Evolutionary conservation across 2,329 filamentous ascomycete genomes (phyloP), one percentile per base, ranked within the genome.

Genomic region (Sphaerulina populicola): DNA sequence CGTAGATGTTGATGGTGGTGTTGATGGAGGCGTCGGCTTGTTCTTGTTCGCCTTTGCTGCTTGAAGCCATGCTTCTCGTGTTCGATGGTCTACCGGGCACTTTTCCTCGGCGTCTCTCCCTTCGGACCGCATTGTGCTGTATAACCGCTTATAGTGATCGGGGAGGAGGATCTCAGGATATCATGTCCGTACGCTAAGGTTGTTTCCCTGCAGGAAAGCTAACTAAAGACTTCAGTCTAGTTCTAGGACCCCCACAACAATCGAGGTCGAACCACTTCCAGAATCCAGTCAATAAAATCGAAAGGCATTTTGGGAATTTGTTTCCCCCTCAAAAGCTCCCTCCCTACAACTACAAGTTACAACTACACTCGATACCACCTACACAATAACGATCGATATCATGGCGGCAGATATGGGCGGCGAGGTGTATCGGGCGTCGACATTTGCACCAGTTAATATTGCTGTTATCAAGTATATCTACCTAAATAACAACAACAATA

Each of bases 361-460:
- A 18, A 18, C 18, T 3, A 2, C 18, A 18, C 18, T 18, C 18
- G 18, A 18, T 18, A 18, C 18, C 18, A 18, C 31, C 7, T 15
- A 35, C 5, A 15, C 37, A 31, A 12, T 11, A 18, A 4, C 3
- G 4, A 12, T n/a, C 37, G 31, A 1, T 18, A 47, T 42, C 39
- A 74, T 74, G 71, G 60, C 71, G 37, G 67, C 70, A 49, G 63
- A 64, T 39, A 70, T 72, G 36, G 79, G 23, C 23, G 4, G 23
- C 23, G 23, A 27, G 23, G 23, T 97, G 64, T 90, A 94, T 76
- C 85, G 89, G 64, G 88, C 93, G 62, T 96, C 87, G 76, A 96
- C 93, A 53, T 97, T 90, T 58, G 93, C 93, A 37, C 93, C 91
- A 11, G 91, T 97, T 67, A 97, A 97, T 76, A 97, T 97, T 68